A percentile compares a stretch with the other conserved stretches of the same genome.
These are phyloP conservation scores for Anisodus acutangulus DNA, from an alignment of 257 asterid species.

Conservation along the genomic window DNA sequence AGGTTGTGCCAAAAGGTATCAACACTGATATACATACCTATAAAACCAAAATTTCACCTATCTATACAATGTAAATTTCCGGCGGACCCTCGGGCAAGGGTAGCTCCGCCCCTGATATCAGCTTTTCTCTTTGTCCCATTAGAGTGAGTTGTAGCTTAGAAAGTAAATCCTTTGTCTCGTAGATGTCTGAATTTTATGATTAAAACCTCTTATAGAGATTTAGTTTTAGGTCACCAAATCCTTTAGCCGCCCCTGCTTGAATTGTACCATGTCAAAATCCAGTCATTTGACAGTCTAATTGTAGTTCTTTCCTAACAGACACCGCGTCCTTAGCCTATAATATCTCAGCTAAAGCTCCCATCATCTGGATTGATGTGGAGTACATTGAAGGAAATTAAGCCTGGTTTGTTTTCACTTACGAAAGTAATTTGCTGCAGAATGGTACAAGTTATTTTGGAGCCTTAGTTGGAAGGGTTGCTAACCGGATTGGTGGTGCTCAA, in stretches of 20 bases:
- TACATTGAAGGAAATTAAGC: conserved; percentile 3
- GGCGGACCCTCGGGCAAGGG: too few species aligned
- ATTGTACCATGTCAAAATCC: not conserved
- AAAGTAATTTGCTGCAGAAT: conserved; percentile 49
- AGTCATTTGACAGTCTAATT: conserved; percentile 4
- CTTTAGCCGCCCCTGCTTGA: not conserved
- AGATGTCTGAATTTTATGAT: not conserved
- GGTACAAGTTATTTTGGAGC: conserved; percentile 68
- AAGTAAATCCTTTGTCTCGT: not conserved
- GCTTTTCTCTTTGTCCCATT: not conserved
- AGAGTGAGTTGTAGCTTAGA: not conserved
- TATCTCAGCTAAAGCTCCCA: not conserved
- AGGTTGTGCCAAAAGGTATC: too few species aligned
- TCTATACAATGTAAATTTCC: too few species aligned
- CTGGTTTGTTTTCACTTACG: not conserved
- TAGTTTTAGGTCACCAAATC: not conserved
- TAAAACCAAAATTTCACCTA: too few species aligned
- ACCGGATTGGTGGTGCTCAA: conserved; percentile 78
- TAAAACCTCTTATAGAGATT: not conserved
- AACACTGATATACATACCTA: too few species aligned
- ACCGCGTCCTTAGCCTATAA: not conserved
- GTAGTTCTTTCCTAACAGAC: not conserved
- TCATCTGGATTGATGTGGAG: not conserved
- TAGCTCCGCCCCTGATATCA: not conserved
- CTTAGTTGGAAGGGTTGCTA: conserved; percentile 79